Evolutionary conservation across 2,329 filamentous ascomycete genomes (phyloP), one percentile per base, ranked within the genome.

Genomic region (Camillea tinctor): DNA sequence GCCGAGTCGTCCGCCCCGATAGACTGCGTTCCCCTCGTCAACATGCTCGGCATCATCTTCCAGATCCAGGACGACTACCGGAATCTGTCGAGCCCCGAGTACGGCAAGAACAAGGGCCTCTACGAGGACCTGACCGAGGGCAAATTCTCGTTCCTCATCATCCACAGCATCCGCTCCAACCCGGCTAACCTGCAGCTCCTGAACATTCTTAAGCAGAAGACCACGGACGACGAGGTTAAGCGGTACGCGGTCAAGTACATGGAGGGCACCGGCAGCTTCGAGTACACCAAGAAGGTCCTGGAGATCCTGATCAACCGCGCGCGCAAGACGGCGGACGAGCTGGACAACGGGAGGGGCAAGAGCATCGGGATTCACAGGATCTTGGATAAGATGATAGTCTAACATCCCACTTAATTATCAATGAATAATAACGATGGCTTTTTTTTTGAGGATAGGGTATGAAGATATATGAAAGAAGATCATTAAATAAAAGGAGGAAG

Each of bases 41-140:
- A 93, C 75, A 81, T 92, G 30, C 86, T 96, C 60, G 92, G 92
- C 30, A 85, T 95, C 58, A 87, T 95, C 74, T 96, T 93, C 81
- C 92, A 96, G 76, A 95, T 96, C 77, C 86, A 91, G 68, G 91
- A 94, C 79, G 95, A 99, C 82, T 97, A 97, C 79, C 87, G 93
- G 75, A 98, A 98, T 74, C 86, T 99, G 50, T 85, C 83, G 26
- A 85, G 82, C 19, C 79, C 78, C n/a, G 82, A 88, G 70, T 97
- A 97, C 80, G 88, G 88, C 44, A 81, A 89, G 65, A 94, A 96
- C 76, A 98, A 98, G 79, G 95, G 94, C 54, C 85, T 97, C 68
- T 96, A 92, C 75, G 94, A 98, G 79, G 95, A 98, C 76, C 79
- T 98, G 68, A 97, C 93, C 1, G 95, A 98, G 79, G 94, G 94